A percentile compares a stretch with the other conserved stretches of the same genome.
These are phyloP conservation scores for Candida parachauliodes DNA, from an alignment of 805 yeast genomes.

Conservation along the genomic window DNA sequence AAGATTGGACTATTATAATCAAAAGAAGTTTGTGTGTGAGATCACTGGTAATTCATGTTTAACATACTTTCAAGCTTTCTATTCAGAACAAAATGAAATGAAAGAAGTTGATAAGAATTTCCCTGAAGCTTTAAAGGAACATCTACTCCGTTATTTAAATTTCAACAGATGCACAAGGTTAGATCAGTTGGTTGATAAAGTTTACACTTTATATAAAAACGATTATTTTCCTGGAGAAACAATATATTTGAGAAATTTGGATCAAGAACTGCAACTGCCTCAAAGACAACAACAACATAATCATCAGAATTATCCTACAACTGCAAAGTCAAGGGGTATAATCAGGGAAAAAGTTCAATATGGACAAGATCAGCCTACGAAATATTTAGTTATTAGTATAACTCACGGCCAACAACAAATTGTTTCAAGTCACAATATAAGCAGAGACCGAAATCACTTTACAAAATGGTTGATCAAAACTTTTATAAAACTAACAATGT, in stretches of 20 bases:
- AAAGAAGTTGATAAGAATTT: constrained; percentile 71
- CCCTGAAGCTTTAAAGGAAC: constrained; percentile 90
- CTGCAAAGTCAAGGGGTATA: constrained; percentile 48
- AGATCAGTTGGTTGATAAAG: constrained; percentile 84
- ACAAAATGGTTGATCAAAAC: constrained; percentile 89
- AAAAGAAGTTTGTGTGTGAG: constrained; percentile 88
- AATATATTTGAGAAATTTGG: constrained; percentile 52
- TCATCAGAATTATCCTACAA: constrained; percentile 5
- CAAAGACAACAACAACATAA: constrained; percentile 3
- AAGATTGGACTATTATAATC: constrained; percentile 68
- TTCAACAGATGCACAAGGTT: constrained; percentile 78
- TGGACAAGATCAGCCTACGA: constrained; percentile 41
- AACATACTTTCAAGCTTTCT: constrained; percentile 84
- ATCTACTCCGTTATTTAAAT: constrained; percentile 81
- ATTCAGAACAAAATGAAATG: constrained; percentile 58
- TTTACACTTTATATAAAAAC: constrained; percentile 68
- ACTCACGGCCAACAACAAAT: constrained; percentile 55
- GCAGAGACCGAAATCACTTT: constrained; percentile 80
- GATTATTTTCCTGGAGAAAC: constrained; percentile 92
- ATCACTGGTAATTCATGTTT: constrained; percentile 91
- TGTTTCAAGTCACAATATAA: constrained; percentile 68
- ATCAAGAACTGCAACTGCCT: constrained; percentile 3
- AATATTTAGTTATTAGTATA: constrained; percentile 66
- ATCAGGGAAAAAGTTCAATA: constrained; percentile 84
- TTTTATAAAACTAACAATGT: constrained; percentile 74